Evolutionary conservation across 768 basidiomycete genomes (phyloP).

Genomic region (Tricholoma terreum): DNA sequence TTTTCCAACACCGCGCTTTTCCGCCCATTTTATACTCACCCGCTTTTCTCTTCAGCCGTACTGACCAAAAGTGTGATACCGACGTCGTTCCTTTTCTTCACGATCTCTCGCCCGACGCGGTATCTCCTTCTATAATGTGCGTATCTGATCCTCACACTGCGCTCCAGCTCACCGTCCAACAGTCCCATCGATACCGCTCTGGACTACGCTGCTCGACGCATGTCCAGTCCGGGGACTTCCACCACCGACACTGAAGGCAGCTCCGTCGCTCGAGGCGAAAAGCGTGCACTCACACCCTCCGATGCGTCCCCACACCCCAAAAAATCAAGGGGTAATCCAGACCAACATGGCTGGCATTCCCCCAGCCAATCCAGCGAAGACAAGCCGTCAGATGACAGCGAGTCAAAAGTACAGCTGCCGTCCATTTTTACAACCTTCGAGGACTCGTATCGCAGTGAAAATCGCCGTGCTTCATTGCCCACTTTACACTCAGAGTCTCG

Average conservation of each 20-base stretch:
- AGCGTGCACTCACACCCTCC: conserved; percentile 53
- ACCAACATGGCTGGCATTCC: conserved; percentile 34
- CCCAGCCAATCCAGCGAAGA: conserved; percentile 28
- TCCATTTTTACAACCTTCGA: conserved; percentile 72
- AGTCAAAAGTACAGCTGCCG: conserved; percentile 63
- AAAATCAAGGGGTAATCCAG: conserved; percentile 38
- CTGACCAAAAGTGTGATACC: conserved; percentile 37
- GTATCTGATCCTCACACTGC: conserved; percentile 19
- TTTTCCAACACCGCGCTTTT: no score
- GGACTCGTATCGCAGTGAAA: conserved; percentile 54
- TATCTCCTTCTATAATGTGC: conserved; percentile 47
- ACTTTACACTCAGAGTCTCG: conserved; percentile 54
- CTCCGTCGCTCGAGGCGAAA: conserved; percentile 57
- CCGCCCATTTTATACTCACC: conserved; percentile 10
- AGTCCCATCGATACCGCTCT: conserved; percentile 35
- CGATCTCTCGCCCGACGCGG: conserved; percentile 42
- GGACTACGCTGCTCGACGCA: conserved; percentile 64
- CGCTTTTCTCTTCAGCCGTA: conserved; percentile 23
- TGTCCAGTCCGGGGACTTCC: conserved; percentile 75
- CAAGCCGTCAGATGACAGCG: conserved; percentile 43
- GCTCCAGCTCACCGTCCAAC: conserved; percentile 4
- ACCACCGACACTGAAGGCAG: conserved; percentile 65
- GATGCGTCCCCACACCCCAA: conserved; percentile 53
- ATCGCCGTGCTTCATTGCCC: conserved; percentile 63
- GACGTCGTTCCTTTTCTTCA: conserved; percentile 41